These are phyloP conservation scores for Umbilicus rupestris DNA, from an alignment of 164 flowering plant species.

Conservation along the genomic window DNA sequence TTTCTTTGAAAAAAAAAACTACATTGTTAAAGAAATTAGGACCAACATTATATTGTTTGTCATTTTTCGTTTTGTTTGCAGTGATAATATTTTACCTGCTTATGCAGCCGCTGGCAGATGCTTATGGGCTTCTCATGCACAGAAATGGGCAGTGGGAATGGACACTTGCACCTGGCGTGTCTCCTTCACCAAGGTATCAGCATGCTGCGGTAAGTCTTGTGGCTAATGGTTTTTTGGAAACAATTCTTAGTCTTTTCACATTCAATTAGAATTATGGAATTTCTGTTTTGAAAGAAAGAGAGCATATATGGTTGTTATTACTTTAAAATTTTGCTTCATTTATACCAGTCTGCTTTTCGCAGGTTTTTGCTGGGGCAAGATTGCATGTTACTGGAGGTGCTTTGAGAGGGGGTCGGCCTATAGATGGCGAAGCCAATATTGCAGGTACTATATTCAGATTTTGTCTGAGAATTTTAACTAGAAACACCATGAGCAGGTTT, in stretches of 20 bases:
- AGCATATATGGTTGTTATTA: neutral
- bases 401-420: slow-evolving; percentile 74
- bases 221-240: neutral
- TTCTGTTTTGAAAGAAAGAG: neutral
- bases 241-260: neutral
- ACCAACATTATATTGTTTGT: neutral
- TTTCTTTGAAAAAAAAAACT: neutral
- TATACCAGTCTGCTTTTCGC: slow-evolving; percentile 6
- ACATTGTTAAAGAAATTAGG: neutral
- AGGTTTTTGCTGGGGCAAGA: slow-evolving; percentile 95
- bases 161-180: slow-evolving; percentile 99
- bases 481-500: neutral
- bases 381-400: slow-evolving; percentile 94
- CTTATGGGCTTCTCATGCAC: slow-evolving; percentile 97
- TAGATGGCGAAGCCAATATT: slow-evolving; percentile 82
- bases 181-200: slow-evolving; percentile 93
- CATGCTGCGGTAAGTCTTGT: slow-evolving; percentile 87
- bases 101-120: slow-evolving; percentile 89
- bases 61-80: neutral
- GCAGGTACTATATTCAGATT: slow-evolving; percentile 46
- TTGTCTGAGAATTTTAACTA: neutral
- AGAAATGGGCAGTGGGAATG: slow-evolving; percentile 99
- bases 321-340: neutral
- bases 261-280: neutral
- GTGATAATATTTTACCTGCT: slow-evolving; percentile 7